Percentiles rank a stretch among this genome's conserved stretches.
These are phyloP conservation scores for Fennellomyces sp. DNA, from an alignment of 371 early-diverging fungal genomes.

Conservation along the genomic window DNA sequence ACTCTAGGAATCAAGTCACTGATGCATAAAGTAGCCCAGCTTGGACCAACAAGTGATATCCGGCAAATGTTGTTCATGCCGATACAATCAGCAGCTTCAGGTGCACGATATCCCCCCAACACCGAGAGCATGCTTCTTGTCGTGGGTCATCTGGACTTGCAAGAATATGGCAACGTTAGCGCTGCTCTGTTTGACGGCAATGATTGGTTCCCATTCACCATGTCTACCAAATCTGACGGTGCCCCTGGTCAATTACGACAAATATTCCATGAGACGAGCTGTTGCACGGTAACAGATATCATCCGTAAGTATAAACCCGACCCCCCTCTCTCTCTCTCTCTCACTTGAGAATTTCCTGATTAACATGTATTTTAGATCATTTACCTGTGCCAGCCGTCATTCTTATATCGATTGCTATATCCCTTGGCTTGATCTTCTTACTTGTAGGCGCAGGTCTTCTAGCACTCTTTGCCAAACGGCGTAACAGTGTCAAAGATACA, in stretches of 20 bases:
- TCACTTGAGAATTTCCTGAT: background rate
- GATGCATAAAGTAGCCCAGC: constrained; percentile 16
- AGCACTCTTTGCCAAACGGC: constrained; percentile 29
- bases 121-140: constrained; percentile 48
- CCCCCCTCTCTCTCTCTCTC: too few species aligned
- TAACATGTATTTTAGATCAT: constrained; percentile 20
- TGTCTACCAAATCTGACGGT: constrained; percentile 41
- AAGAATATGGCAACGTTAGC: constrained; percentile 47
- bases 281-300: constrained; percentile 24
- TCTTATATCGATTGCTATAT: constrained; percentile 73
- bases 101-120: constrained; percentile 27
- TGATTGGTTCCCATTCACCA: constrained; percentile 65
- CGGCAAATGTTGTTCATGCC: constrained; percentile 41
- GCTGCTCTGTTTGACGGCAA: constrained; percentile 68
- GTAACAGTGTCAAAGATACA: constrained; percentile 17
- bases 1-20: too few species aligned
- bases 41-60: constrained; percentile 22
- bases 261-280: constrained; percentile 27
- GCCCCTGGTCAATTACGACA: constrained; percentile 25
- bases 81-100: constrained; percentile 8
- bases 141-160: constrained; percentile 52
- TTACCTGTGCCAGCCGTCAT: constrained; percentile 69
- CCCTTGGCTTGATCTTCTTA: constrained; percentile 67
- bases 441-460: constrained; percentile 53
- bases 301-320: constrained; percentile 36